phyloP scores from a whole-genome alignment of 2,329 filamentous ascomycete species.

The Aspergillus aculeatinus region DNA sequence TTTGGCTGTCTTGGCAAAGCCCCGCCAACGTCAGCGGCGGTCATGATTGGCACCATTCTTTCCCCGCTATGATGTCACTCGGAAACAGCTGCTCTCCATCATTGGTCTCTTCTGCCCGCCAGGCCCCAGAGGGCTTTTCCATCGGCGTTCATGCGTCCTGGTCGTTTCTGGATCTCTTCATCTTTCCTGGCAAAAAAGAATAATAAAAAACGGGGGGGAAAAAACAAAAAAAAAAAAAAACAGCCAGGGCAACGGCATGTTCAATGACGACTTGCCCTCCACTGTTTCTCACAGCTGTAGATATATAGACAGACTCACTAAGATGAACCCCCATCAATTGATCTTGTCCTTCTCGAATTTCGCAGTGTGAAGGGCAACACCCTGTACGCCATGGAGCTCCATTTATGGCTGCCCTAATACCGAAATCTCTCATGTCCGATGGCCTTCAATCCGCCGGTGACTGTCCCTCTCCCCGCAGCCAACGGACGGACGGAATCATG shows the following conservation, averaged over 20 bases:
- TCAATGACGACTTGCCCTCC: conserved; percentile 1
- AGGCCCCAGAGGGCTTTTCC: conserved; percentile 11
- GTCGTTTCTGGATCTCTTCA: conserved; percentile 5
- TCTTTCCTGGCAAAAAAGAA: not conserved
- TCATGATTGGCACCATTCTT: conserved; percentile 13
- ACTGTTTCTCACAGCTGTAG: not conserved
- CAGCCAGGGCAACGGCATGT: not conserved
- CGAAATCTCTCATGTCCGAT: not conserved
- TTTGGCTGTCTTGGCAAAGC: conserved; percentile 12
- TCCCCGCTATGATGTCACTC: conserved; percentile 16
- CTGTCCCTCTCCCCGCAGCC: not conserved
- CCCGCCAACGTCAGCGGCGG: conserved; percentile 18
- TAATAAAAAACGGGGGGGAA: not conserved
- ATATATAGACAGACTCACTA: not conserved
- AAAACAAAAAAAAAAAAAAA: not conserved
- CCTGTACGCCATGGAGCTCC: not conserved
- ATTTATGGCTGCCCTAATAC: not conserved
- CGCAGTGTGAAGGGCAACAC: not conserved
- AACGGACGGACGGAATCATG: not conserved
- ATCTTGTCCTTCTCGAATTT: not conserved
- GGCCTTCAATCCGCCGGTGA: not conserved
- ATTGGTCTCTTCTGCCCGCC: not conserved
- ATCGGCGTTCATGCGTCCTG: conserved; percentile 7
- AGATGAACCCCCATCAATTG: not conserved
- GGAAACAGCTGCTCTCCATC: not conserved